Percentiles rank a stretch among this genome's conserved stretches.
Evolutionary conservation across 1,284 basidiomycete genomes (phyloP).

Genomic region (Cutaneotrichosporon cutaneum): DNA sequence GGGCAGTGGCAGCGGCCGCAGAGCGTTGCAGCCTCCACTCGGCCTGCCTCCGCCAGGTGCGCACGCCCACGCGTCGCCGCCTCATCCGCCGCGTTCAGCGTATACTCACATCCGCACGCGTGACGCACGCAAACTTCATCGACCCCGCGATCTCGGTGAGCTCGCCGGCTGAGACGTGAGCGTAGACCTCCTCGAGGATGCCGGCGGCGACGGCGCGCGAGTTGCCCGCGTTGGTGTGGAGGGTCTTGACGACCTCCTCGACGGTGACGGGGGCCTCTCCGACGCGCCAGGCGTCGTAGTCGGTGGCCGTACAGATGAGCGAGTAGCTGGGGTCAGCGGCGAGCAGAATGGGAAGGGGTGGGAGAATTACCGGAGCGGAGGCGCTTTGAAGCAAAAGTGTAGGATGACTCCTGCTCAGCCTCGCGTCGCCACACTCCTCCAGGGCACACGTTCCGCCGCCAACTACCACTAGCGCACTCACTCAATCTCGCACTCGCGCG

Average conservation of each 20-base stretch:
- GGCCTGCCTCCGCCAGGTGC: too few species aligned
- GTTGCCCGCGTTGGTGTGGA: conserved; percentile 79
- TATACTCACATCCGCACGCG: conserved; percentile 57
- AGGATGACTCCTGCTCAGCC: too few species aligned
- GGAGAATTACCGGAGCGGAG: not conserved
- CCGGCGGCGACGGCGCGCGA: conserved; percentile 67
- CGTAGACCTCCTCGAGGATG: conserved; percentile 74
- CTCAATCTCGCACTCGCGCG: conserved; percentile 91
- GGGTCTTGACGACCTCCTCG: conserved; percentile 76
- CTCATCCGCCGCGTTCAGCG: not conserved
- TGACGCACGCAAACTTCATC: conserved; percentile 85
- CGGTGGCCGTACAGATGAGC: conserved; percentile 83
- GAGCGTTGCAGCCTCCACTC: too few species aligned
- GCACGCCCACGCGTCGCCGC: too few species aligned
- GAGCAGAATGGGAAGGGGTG: too few species aligned
- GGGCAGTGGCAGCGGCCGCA: too few species aligned
- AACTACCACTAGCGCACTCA: too few species aligned
- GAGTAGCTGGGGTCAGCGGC: conserved; percentile 65
- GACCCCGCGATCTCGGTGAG: conserved; percentile 68
- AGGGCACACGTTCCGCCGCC: too few species aligned
- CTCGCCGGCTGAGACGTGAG: conserved; percentile 59
- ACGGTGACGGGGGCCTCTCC: conserved; percentile 79
- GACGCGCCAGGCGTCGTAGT: conserved; percentile 87
- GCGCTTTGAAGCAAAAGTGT: too few species aligned
- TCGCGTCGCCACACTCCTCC: too few species aligned